Base-by-base conservation (phyloP, 139 green algal genomes). In the Axilococcus clingmanii region DNA sequence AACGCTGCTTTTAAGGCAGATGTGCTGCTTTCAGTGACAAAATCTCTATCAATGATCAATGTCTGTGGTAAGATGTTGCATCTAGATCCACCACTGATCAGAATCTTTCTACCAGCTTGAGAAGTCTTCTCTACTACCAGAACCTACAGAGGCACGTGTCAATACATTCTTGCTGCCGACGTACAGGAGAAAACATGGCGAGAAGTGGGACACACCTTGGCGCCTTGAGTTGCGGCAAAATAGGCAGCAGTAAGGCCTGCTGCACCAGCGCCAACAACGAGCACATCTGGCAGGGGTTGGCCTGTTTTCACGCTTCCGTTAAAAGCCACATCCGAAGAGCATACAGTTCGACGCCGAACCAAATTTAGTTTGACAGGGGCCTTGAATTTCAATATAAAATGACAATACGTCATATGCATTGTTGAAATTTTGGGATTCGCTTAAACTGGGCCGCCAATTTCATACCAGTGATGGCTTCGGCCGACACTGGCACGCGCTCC, bases 41-140 rank as follows among this genome's bases (percentile, higher is more conserved):
- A 94, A 57, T 95, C 87, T 1, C 40, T 36, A 1, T 63, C 27
- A 2, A 81, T 30, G 36, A 87, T 73, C 17, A 78, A 57, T 4
- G 67, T 41, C 28, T 59, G 40, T 0, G 87, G 87, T 37, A 94
- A 52, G 24, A 94, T 77, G 55, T 94, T 94, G 69, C 73, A 96
- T 9, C 88, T 59, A 1, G 75, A 79, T 20, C 88, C 86, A 0
- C 88, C 88, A 24, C 59, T 80, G 59, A 94, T 86, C 4, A 93
- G 68, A 35, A 93, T 86, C 52, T 96, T 95, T 61, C 83, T 91
- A 23, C 88, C 88, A 4, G 65, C 50, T 66, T 94, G 78, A 1
- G 40, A 36, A 2, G 65, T 94, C 17, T 80, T 75, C 58, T 95
- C 86, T 22, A 93, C 32, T 15, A 31, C n/a, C n/a, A n/a, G n/a